A percentile compares a stretch with the other conserved stretches of the same genome.
Conservation (phyloP, 164 flowering plant species). For the Macadamia integrifolia region DNA sequence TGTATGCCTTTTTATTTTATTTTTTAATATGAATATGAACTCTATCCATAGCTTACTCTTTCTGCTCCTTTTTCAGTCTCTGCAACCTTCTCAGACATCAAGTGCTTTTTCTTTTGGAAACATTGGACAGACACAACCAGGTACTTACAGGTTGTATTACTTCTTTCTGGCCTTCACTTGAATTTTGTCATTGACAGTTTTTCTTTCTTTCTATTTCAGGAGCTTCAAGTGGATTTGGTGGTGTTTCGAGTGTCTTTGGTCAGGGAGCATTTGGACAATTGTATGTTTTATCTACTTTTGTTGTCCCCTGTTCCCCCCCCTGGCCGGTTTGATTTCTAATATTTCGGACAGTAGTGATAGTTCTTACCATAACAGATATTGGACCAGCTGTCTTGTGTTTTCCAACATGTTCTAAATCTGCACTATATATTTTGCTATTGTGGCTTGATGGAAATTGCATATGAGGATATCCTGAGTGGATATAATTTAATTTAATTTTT, state of each 20-base stretch:
- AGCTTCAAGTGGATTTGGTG: conserved; percentile 44
- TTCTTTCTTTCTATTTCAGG: conserved; percentile 20
- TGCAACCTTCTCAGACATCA: conserved; percentile 50
- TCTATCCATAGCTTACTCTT: conserved; percentile 39
- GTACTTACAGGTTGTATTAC: conserved; percentile 20
- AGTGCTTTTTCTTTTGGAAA: conserved; percentile 45
- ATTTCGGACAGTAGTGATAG: background rate
- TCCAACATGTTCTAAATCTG: background rate
- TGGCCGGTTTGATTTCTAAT: background rate
- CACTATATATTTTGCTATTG: background rate
- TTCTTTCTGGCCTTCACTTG: background rate
- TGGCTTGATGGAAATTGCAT: background rate
- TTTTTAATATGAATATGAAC: background rate
- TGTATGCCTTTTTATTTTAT: no score
- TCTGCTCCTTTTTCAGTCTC: conserved; percentile 44
- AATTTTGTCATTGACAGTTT: conserved; percentile 9
- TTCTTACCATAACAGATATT: background rate
- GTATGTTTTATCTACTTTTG: conserved; percentile 33
- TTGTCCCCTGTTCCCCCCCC: background rate
- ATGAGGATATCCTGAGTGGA: background rate
- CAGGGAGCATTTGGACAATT: conserved; percentile 52
- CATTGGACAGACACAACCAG: conserved; percentile 62
- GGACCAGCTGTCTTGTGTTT: background rate
- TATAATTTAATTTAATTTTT: background rate
- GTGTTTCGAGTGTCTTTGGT: conserved; percentile 37